A percentile compares a stretch with the other conserved stretches of the same genome.
These are phyloP conservation scores for Arabis alpina DNA, from an alignment of 345 rosid genomes.

Conservation along the genomic window DNA sequence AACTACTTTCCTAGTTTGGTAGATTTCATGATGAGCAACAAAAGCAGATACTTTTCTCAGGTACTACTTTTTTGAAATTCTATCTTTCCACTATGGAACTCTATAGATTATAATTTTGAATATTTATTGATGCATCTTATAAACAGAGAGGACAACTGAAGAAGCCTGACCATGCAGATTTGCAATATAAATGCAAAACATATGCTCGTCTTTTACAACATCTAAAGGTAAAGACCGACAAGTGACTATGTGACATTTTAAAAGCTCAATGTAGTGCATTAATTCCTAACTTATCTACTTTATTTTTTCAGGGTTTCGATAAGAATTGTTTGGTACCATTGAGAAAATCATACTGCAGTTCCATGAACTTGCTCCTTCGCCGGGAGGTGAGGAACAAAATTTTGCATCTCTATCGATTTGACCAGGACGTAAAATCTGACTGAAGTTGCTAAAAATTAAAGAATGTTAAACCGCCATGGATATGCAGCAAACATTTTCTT, in stretches of 20 bases:
- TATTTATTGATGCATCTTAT: slow-evolving; percentile 28
- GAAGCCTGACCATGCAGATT: slow-evolving; percentile 95
- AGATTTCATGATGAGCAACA: slow-evolving; percentile 91
- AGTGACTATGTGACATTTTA: too few relatives aligned
- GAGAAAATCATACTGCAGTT: slow-evolving; percentile 89
- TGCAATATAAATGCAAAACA: slow-evolving; percentile 89
- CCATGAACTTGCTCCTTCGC: slow-evolving; percentile 88
- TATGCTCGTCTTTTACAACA: slow-evolving; percentile 92
- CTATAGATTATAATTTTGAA: slow-evolving; percentile 27
- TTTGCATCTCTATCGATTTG: slow-evolving; percentile 9
- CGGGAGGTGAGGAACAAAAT: slow-evolving; percentile 70
- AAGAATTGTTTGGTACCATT: slow-evolving; percentile 72
- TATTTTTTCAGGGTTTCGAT: slow-evolving; percentile 65
- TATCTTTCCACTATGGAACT: slow-evolving; percentile 4
- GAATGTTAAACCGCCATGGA: slow-evolving; percentile 16
- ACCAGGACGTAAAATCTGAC: not conserved
- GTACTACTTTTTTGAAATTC: slow-evolving; percentile 40
- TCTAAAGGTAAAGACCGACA: slow-evolving; percentile 54
- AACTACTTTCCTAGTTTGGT: slow-evolving; percentile 89
- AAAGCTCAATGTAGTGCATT: too few relatives aligned
- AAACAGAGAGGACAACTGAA: slow-evolving; percentile 88
- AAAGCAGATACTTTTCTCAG: slow-evolving; percentile 84
- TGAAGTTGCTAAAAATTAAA: slow-evolving; percentile 20
- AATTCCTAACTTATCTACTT: not conserved
- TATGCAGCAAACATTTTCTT: not conserved